These are phyloP conservation scores for Scedosporium aurantiacum DNA, from an alignment of 2,329 filamentous ascomycete genomes.

Conservation along the genomic window DNA sequence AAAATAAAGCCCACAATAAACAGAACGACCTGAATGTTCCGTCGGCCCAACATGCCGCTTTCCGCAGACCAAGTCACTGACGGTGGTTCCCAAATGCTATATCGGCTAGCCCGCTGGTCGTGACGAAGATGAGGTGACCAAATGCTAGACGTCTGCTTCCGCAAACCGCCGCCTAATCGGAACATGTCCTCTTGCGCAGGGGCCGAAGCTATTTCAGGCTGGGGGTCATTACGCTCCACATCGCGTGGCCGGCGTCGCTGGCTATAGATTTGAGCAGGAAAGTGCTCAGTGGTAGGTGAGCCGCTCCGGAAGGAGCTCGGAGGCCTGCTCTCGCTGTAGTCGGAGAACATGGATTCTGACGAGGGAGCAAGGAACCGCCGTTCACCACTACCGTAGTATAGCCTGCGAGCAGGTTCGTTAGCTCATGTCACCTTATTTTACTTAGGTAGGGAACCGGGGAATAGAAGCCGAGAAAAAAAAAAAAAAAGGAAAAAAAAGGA, in stretches of 20 bases:
- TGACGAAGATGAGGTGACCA: constrained; percentile 64
- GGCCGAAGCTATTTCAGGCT: neutral
- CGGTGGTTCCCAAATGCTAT: constrained; percentile 63
- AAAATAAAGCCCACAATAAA: constrained; percentile 71
- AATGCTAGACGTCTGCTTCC: constrained; percentile 46
- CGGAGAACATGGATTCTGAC: constrained; percentile 34
- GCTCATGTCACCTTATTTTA: too few relatives aligned
- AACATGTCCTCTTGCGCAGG: constrained; percentile 13
- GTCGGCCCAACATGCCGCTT: constrained; percentile 48
- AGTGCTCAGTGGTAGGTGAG: constrained; percentile 39
- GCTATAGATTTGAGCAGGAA: constrained; percentile 22
- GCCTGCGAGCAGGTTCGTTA: constrained; percentile 21
- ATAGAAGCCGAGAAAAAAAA: too few relatives aligned
- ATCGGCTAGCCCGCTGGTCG: constrained; percentile 47
- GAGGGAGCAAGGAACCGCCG: constrained; percentile 38
- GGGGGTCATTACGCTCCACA: neutral
- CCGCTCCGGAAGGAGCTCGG: constrained; percentile 33
- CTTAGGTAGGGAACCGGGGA: too few relatives aligned
- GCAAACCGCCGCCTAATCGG: constrained; percentile 18
- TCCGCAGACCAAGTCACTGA: constrained; percentile 54
- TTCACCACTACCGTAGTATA: constrained; percentile 63
- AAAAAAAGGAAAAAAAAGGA: too few relatives aligned
- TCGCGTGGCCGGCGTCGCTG: constrained; percentile 19
- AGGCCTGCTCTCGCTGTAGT: constrained; percentile 35
- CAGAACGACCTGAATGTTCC: constrained; percentile 63